Conservation (phyloP, 176 grass and related monocot species). For the Secale cereale region DNA sequence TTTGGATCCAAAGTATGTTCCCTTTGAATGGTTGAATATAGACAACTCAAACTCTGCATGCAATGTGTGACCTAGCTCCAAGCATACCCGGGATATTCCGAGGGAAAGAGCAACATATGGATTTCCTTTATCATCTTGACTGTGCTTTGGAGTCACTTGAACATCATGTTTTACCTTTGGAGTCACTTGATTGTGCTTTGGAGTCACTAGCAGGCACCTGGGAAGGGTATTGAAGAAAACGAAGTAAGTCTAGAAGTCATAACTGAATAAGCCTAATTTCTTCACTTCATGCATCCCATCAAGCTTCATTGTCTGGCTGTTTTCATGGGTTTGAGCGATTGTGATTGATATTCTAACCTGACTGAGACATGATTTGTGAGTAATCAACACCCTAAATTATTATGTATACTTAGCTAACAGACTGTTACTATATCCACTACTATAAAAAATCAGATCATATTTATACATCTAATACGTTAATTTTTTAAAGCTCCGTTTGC, state of each 20-base stretch:
- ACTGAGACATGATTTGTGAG: not conserved
- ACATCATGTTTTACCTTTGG: not conserved
- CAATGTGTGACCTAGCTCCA: not conserved
- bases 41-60: constrained; percentile 10
- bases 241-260: not conserved
- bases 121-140: not conserved
- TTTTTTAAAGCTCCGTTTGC: not conserved
- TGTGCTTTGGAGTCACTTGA: not conserved
- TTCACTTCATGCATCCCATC: not conserved
- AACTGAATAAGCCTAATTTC: not conserved
- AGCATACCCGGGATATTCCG: not conserved
- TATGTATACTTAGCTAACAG: not conserved
- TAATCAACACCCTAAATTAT: not conserved
- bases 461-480: not conserved
- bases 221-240: not conserved
- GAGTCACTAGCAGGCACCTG: not conserved
- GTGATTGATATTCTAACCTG: not conserved
- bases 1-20: not conserved
- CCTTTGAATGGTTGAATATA: constrained; percentile 20
- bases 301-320: not conserved
- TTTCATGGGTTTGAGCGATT: not conserved
- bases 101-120: not conserved
- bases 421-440: not conserved
- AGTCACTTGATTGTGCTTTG: not conserved
- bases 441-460: not conserved